phyloP scores from a whole-genome alignment of 1,284 basidiomycete genomes.

The Malassezia cuniculi region DNA sequence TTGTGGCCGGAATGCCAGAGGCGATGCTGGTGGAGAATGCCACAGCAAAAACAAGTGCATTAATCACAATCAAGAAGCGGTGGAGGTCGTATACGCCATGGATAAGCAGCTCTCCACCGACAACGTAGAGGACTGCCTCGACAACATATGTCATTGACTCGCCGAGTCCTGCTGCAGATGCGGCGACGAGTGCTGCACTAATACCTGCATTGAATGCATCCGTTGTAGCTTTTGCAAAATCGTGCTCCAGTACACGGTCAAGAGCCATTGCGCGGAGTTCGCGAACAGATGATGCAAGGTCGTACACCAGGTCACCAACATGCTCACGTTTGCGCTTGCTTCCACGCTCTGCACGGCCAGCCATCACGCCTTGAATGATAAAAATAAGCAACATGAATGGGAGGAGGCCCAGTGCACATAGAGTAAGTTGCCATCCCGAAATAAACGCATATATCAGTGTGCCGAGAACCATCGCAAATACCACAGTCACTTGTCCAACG shows the following conservation, averaged over 20 bases:
- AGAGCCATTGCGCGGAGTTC: slow-evolving; percentile 83
- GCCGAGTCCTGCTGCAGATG: slow-evolving; percentile 63
- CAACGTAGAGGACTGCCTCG: slow-evolving; percentile 70
- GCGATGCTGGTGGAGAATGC: slow-evolving; percentile 80
- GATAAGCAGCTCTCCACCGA: slow-evolving; percentile 69
- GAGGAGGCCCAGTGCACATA: slow-evolving; percentile 73
- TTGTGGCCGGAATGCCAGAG: slow-evolving; percentile 51
- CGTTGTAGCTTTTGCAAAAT: slow-evolving; percentile 57
- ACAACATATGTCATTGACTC: slow-evolving; percentile 67
- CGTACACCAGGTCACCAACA: slow-evolving; percentile 72
- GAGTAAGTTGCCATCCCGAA: slow-evolving; percentile 79
- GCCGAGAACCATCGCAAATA: slow-evolving; percentile 65
- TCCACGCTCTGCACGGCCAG: slow-evolving; percentile 59
- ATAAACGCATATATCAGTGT: slow-evolving; percentile 78
- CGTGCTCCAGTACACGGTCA: slow-evolving; percentile 58
- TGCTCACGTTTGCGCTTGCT: slow-evolving; percentile 76
- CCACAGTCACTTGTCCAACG: slow-evolving; percentile 57
- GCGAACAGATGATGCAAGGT: slow-evolving; percentile 70
- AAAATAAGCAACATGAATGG: slow-evolving; percentile 69
- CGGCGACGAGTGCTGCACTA: slow-evolving; percentile 62
- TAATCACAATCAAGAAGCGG: slow-evolving; percentile 75
- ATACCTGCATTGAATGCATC: slow-evolving; percentile 59
- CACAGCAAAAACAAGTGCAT: slow-evolving; percentile 81
- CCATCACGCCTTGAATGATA: slow-evolving; percentile 58
- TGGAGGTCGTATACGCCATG: slow-evolving; percentile 70